A percentile compares a stretch with the other conserved stretches of the same genome.
Evolutionary conservation across 352 stramenopile genomes (phyloP).

Genomic region (Pythium guiyangense): DNA sequence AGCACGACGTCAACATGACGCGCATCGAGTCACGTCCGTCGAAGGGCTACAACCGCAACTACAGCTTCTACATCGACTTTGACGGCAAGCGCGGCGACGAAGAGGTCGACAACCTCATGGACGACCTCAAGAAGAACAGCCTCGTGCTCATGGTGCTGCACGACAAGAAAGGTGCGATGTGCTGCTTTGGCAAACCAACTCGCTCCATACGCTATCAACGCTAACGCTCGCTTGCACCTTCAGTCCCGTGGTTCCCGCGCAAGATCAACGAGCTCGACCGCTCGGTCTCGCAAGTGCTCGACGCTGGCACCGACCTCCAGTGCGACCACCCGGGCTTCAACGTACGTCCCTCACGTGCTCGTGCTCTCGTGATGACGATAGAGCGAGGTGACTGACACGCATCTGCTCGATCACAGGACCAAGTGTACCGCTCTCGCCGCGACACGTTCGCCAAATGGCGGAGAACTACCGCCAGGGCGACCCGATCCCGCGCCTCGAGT

Average conservation of each 20-base stretch:
- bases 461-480: conserved; percentile 89
- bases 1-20: conserved; percentile 96
- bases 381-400: not conserved
- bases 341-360: conserved; percentile 24
- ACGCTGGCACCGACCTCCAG: conserved; percentile 93
- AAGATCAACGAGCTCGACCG: conserved; percentile 81
- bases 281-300: conserved; percentile 76
- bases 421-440: conserved; percentile 88
- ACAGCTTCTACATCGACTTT: conserved; percentile 94
- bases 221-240: not conserved
- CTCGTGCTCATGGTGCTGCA: conserved; percentile 91
- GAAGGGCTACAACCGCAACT: conserved; percentile 74
- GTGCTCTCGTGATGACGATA: not conserved
- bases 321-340: conserved; percentile 95
- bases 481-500: conserved; percentile 91
- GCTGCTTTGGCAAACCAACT: not conserved
- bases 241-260: conserved; percentile 82
- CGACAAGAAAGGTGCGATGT: conserved; percentile 86
- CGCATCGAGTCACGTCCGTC: conserved; percentile 94
- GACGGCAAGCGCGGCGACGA: conserved; percentile 80
- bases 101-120: conserved; percentile 82
- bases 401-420: conserved; percentile 36
- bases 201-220: not conserved
- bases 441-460: conserved; percentile 87
- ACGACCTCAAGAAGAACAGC: conserved; percentile 81